Conservation (phyloP, 495 filamentous ascomycete species). For the Penicillium robsamsonii region DNA sequence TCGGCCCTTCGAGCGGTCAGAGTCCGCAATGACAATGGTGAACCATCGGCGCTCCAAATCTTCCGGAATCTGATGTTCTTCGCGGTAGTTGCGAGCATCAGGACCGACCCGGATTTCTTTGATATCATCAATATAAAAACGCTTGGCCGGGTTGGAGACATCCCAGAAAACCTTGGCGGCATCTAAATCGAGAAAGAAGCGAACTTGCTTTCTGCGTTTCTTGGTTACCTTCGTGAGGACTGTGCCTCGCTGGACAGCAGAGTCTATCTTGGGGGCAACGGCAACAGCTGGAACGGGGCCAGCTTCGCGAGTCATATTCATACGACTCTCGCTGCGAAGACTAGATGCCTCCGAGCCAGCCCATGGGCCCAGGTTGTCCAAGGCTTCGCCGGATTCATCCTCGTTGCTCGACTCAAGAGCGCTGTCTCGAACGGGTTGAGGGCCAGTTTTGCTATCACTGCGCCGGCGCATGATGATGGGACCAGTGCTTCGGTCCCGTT, state of each 20-base stretch:
- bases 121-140: conserved; percentile 92
- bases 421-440: conserved; percentile 52
- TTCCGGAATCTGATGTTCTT: conserved; percentile 70
- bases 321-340: conserved; percentile 37
- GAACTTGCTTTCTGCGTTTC: conserved; percentile 71
- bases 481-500: conserved; percentile 80
- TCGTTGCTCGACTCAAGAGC: conserved; percentile 53
- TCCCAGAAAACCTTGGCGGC: conserved; percentile 87
- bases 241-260: conserved; percentile 71
- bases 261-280: conserved; percentile 68
- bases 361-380: conserved; percentile 40
- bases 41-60: conserved; percentile 71
- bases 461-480: conserved; percentile 82
- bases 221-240: conserved; percentile 76
- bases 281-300: conserved; percentile 27
- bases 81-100: conserved; percentile 85
- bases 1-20: conserved; percentile 63
- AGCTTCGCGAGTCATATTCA: conserved; percentile 31
- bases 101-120: conserved; percentile 79
- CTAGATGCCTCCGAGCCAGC: conserved; percentile 41
- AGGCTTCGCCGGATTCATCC: conserved; percentile 62
- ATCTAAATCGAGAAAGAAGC: conserved; percentile 74
- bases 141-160: conserved; percentile 69
- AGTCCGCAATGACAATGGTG: conserved; percentile 77
- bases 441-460: conserved; percentile 78